These are phyloP conservation scores for Paracorniculantispora psalliotae DNA, from an alignment of 2,329 filamentous ascomycete species.

Conservation along the genomic window DNA sequence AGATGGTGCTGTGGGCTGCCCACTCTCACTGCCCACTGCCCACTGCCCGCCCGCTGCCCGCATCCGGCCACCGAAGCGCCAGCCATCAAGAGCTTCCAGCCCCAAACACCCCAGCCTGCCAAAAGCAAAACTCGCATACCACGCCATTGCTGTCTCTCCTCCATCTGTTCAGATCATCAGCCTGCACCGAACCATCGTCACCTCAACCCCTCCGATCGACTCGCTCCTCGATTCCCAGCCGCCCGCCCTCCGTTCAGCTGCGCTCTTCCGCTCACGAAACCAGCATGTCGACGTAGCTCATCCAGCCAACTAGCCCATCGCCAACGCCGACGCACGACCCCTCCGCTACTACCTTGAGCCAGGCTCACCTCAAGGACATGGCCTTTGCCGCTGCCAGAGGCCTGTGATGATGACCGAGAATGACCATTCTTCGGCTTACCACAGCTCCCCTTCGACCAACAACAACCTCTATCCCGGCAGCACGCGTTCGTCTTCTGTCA, in stretches of 20 bases:
- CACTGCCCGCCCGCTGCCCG: background rate
- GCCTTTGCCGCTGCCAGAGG: slow-evolving; percentile 1
- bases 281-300: slow-evolving; percentile 10
- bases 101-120: slow-evolving; percentile 7
- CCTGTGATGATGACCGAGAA: slow-evolving; percentile 10
- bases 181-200: background rate
- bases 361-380: slow-evolving; percentile 12
- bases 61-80: slow-evolving; percentile 5
- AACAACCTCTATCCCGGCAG: background rate
- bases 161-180: background rate
- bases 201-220: background rate
- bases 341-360: slow-evolving; percentile 9
- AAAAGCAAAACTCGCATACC: slow-evolving; percentile 6
- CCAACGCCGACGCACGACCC: slow-evolving; percentile 9
- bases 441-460: slow-evolving; percentile 1
- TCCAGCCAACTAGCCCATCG: slow-evolving; percentile 3
- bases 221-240: no score
- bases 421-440: background rate
- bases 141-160: background rate
- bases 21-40: background rate
- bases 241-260: background rate
- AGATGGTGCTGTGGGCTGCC: background rate
- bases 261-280: background rate
- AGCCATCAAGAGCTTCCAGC: slow-evolving; percentile 9
- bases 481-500: slow-evolving; percentile 8